Base-by-base conservation (phyloP, 495 filamentous ascomycete species). In the Aspergillus wentii region DNA sequence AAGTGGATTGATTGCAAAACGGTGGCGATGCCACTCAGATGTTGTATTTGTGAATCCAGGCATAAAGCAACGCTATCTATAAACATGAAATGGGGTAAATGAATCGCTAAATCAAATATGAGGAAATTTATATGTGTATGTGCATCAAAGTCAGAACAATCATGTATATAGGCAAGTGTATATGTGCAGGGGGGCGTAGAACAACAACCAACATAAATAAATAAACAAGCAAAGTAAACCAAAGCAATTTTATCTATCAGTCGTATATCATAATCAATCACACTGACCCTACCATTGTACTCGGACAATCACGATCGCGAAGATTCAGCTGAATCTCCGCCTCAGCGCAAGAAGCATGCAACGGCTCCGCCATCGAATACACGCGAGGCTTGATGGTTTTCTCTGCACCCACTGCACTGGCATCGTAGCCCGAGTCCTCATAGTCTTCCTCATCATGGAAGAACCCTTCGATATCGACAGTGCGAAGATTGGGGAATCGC, bases 381-480 rank as follows among this genome's bases (percentile, higher is more conserved):
- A 62, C 33, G 11, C 53, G 54, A 2, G 48, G 27, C 16, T 57
- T 58, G 31, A 65, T 59, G 11, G 31, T 30, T 8, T 9, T 48
- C 36, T 21, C 38, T 14, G 26, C 27, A 17, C 25, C 33, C 18
- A 3, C 19, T 15, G 13, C 19, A 3, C 8, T 26, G n/a, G 21
- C 26, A 26, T 37, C 32, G 13, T 35, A 51, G 1, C 43, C 44
- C 13, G 41, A 42, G 4, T 35, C 48, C 4, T 44, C 43, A 17
- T 50, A 48, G n/a, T 48, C 46, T 3, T 56, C 52, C 18, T 51
- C 48, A 3, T 59, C 48, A 9, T 54, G 56, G 34, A 65, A 65
- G 27, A 45, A 50, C 1, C 61, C 61, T 25, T 65, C 59, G n/a
- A 62, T 52, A 17, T 61, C 51, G 1, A 65, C 1, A 1, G 42